These are phyloP conservation scores for Aspergillus sp. DNA, from an alignment of 2,329 filamentous ascomycete genomes.

Conservation along the genomic window DNA sequence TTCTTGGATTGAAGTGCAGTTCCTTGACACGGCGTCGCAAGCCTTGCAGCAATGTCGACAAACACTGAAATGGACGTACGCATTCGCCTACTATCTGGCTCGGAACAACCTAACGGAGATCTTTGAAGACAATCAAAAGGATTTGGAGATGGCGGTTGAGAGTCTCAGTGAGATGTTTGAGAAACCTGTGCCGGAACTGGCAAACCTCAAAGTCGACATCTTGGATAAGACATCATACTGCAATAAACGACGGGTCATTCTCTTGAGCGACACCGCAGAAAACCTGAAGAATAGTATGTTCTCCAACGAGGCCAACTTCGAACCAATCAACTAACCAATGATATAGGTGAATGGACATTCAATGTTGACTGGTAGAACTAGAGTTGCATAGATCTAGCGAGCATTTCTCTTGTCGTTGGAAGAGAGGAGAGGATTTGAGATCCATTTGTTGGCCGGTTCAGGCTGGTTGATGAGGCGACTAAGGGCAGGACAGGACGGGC, in stretches of 20 bases:
- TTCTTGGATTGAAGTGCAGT: slow-evolving; percentile 99
- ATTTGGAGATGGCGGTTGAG: slow-evolving; percentile 95
- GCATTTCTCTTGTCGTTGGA: not conserved
- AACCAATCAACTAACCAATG: not conserved
- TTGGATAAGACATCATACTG: slow-evolving; percentile 99
- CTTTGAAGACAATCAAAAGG: slow-evolving; percentile 98
- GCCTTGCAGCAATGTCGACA: slow-evolving; percentile 96
- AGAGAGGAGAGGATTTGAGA: not conserved
- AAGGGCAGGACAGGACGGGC: not conserved
- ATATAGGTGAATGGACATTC: slow-evolving; percentile 51
- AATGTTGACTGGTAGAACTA: slow-evolving; percentile 47
- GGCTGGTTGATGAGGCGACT: not conserved
- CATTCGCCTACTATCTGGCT: slow-evolving; percentile 96
- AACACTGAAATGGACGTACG: slow-evolving; percentile 98
- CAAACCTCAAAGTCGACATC: slow-evolving; percentile 90
- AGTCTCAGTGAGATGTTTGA: slow-evolving; percentile 99
- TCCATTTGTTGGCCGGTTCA: not conserved
- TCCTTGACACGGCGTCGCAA: slow-evolving; percentile 89
- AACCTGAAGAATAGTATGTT: slow-evolving; percentile 82
- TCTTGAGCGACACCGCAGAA: slow-evolving; percentile 90
- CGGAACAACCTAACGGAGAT: slow-evolving; percentile 96
- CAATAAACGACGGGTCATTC: slow-evolving; percentile 85
- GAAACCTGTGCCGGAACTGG: slow-evolving; percentile 86
- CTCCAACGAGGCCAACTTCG: not conserved
- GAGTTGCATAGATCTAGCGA: slow-evolving; percentile 27